Evolutionary conservation across 495 filamentous ascomycete genomes (phyloP), one percentile per base, ranked within the genome.

Genomic region (Hypoxylon fragiforme): DNA sequence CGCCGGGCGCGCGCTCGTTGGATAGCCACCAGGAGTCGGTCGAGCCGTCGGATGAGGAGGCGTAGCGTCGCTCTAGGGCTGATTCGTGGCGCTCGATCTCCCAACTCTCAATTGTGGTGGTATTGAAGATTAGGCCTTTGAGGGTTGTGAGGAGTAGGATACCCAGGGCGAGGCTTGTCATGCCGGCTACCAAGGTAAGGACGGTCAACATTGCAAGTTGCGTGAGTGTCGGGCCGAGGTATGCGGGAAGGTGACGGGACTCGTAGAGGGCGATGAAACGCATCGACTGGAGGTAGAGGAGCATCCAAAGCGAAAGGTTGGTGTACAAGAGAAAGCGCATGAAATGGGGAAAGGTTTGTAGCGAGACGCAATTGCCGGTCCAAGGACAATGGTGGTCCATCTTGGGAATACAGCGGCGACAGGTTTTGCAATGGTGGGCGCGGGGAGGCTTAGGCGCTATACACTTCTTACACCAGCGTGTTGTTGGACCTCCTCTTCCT

Each of bases 311-410:
- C 3, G 86, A 77, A 20, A 79, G 54, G 34, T 89, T 85, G 21
- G 88, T 78, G 72, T 88, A 95, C 66, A 88, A 77, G 16, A 97
- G 73, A 70, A 97, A 96, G 42, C 91, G 91, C 12, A 94, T 67
- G 70, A 95, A 96, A 71, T 95, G 86, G 8, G 92, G 91, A 63
- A 92, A 88, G 9, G 92, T 95, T 44, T 85, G 83, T 67, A 95
- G 81, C 2, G 91, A 96, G 35, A 97, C 90, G 72, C 94, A 98
- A 68, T 95, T 97, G 35, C 76, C 72, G 1, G 91, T 97, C 94
- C 94, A 98, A 0, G 94, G 92, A 65, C 94, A 98, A 73, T 98
- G 94, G 71, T 98, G 94, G 75, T 98, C 94, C 95, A 98, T 97
- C 67, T 89, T 91, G 1, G 91, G 88, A 51, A 97, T 86, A 70